Percentiles rank a stretch among this genome's conserved stretches.
Evolutionary conservation across 1,284 basidiomycete species (phyloP).

Genomic region (Microstroma glucosiphilum): DNA sequence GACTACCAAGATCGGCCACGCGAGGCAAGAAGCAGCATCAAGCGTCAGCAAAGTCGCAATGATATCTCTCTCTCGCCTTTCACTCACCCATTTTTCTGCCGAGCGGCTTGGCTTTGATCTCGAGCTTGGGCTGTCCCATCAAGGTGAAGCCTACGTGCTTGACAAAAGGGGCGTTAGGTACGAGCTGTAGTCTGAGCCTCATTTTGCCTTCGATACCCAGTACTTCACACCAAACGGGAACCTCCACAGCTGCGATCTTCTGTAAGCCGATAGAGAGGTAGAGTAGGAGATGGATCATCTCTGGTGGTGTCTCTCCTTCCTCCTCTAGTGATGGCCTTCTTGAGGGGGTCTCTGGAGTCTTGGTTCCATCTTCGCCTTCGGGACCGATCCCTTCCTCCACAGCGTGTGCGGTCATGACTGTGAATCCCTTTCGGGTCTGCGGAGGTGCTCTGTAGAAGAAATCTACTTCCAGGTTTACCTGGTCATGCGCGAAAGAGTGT

Average conservation of each 20-base stretch:
- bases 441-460: conserved; percentile 34
- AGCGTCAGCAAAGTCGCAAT: no score
- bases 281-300: conserved; percentile 31
- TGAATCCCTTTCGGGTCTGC: conserved; percentile 10
- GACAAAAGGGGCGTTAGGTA: conserved; percentile 38
- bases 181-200: conserved; percentile 39
- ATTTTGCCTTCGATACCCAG: conserved; percentile 44
- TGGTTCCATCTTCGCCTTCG: no score
- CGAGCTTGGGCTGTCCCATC: conserved; percentile 35
- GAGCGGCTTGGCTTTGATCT: conserved; percentile 43
- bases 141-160: conserved; percentile 43
- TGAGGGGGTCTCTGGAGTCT: background rate
- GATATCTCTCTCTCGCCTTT: no score
- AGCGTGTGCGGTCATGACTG: background rate
- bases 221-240: conserved; percentile 45
- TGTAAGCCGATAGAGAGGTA: conserved; percentile 43
- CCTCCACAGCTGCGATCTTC: conserved; percentile 41
- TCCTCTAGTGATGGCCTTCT: background rate
- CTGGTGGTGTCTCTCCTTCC: conserved; percentile 8
- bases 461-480: conserved; percentile 27
- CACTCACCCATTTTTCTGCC: conserved; percentile 30
- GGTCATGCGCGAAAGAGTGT: background rate
- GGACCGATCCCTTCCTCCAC: background rate
- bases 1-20: conserved; percentile 8
- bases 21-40: no score